Conservation (phyloP, 169 alveolate genomes). For the Plasmodium cynomolgi region DNA sequence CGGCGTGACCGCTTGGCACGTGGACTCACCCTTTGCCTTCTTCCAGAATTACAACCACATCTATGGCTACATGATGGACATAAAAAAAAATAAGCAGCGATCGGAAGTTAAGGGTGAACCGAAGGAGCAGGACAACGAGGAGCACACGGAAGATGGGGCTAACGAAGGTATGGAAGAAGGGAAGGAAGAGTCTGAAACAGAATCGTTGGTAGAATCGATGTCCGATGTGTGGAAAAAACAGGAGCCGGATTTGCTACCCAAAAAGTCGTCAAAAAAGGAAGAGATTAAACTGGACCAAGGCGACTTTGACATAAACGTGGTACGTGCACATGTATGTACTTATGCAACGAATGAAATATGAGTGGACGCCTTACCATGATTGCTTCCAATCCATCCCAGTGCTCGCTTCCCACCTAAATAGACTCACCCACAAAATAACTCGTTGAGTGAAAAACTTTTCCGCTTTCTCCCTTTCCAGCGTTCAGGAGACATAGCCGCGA, state of each 20-base stretch:
- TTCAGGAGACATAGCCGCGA: conserved; percentile 1
- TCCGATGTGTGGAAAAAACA: conserved; percentile 11
- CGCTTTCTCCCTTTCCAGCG: conserved; percentile 26
- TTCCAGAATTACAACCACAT: conserved; percentile 60
- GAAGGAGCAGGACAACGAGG: not conserved
- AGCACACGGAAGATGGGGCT: not conserved
- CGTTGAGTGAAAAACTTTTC: not conserved
- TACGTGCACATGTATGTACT: conserved; percentile 8
- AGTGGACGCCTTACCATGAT: not conserved
- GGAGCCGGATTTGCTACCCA: conserved; percentile 1
- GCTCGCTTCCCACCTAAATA: not conserved
- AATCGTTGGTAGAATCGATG: conserved; percentile 52
- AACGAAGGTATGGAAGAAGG: conserved; percentile 10
- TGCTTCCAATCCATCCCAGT: not conserved
- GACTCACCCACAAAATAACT: not conserved
- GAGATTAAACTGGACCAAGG: not conserved
- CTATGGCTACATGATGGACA: conserved; percentile 65
- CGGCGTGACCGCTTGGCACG: not conserved
- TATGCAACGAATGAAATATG: not conserved
- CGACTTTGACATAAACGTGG: conserved; percentile 47
- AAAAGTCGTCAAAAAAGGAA: not conserved
- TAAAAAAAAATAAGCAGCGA: conserved; percentile 23
- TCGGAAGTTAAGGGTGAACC: not conserved
- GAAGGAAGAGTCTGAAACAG: conserved; percentile 58
- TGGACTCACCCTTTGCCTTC: not conserved